Percentiles rank a stretch among this genome's conserved stretches.
Evolutionary conservation across 208 protist species (phyloP).

Genomic region (Naegleria fowleri): DNA sequence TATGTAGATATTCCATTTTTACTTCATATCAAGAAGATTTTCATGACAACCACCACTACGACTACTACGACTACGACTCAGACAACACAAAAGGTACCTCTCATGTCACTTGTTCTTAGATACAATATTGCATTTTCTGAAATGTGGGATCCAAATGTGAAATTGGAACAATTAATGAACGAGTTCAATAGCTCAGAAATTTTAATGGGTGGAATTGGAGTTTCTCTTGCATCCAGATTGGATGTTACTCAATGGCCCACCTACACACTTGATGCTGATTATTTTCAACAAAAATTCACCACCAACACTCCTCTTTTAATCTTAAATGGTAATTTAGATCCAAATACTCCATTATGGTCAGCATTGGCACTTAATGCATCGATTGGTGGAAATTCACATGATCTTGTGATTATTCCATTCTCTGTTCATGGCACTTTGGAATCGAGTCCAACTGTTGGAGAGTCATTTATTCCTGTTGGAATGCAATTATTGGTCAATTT

Average conservation of each 20-base stretch:
- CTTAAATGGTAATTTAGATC: neutral
- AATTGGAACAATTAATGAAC: neutral
- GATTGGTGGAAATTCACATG: neutral
- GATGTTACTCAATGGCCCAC: neutral
- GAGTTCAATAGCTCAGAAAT: neutral
- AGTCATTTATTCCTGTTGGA: neutral
- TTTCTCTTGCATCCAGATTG: neutral
- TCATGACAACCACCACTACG: neutral
- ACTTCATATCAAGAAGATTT: neutral
- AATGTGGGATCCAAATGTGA: neutral
- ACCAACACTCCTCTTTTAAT: neutral
- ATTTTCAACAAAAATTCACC: neutral
- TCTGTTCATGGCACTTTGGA: neutral
- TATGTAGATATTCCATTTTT: conserved; percentile 11
- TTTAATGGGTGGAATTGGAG: neutral
- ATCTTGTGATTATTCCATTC: neutral
- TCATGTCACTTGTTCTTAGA: neutral
- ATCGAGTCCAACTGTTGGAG: neutral
- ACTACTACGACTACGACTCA: neutral
- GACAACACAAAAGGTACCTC: neutral
- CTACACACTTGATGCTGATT: neutral
- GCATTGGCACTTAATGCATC: neutral
- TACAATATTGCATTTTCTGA: neutral
- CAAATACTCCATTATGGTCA: neutral
- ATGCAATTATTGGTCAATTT: neutral